Evolutionary conservation across 495 filamentous ascomycete species (phyloP), one percentile per base, ranked within the genome.

Genomic region (Podospora tetraspora): DNA sequence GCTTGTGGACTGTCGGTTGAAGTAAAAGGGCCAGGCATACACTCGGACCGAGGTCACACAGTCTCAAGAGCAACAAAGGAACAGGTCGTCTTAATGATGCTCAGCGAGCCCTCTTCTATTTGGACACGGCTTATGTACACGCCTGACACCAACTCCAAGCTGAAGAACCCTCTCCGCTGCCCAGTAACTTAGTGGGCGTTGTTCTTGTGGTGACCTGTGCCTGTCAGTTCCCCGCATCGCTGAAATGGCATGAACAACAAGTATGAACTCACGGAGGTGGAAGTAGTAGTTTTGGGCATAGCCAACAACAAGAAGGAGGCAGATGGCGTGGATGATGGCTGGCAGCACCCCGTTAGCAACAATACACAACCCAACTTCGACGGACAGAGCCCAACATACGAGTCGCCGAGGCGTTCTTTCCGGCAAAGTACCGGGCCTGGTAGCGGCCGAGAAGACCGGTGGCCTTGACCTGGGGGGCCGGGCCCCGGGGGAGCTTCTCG

Each of bases 201-300:
- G 89, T 97, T 97, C 91, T 98, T 98, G 90, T 97, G 93, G 86
- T 97, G 93, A 71, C 94, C 94, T 98, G 72, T 12, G 5, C 13
- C 8, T 9, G 58, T 70, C 58, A 66, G 71, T 29, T 43, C 29
- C 11, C 16, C 21, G 8, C 3, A 30, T 11, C 63, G 9, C 34
- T 24, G 24, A 0, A 34, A n/a, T 5, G 16, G 4, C 8, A 21
- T 27, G 12, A 16, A 10, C 16, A 27, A 7, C 1, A 10, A 27
- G 43, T 2, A 25, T 43, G 27, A 11, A 24, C 92, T 78, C 89
- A 99, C 95, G 93, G 72, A 98, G 87, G 82, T 99, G 96, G 91
- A 96, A 98, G 86, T 99, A 98, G 89, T 99, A 99, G 81, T 95
- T 91, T 83, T 97, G 91, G 70, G 90, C 90, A 83, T 99, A 99